phyloP scores from a whole-genome alignment of 140 eudicot species.

The Bidens hawaiensis region DNA sequence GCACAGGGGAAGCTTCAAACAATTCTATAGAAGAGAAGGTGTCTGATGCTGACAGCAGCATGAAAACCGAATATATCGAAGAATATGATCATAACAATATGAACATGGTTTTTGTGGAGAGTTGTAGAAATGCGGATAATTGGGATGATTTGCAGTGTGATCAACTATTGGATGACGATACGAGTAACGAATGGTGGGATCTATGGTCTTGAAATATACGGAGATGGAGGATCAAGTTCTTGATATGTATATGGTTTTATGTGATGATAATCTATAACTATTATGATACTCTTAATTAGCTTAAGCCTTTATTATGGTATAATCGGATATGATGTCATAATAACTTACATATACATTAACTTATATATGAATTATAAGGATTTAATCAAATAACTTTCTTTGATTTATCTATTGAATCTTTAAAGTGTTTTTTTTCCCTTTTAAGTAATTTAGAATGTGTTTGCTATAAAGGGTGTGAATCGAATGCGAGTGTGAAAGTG shows the following conservation, averaged over 20 bases:
- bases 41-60: conserved; percentile 39
- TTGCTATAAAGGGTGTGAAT: background rate
- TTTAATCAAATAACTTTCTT: background rate
- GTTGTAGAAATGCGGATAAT: conserved; percentile 27
- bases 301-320: too few species aligned
- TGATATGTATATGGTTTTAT: conserved; percentile 11
- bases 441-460: background rate
- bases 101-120: conserved; percentile 29
- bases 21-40: conserved; percentile 25
- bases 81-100: conserved; percentile 20
- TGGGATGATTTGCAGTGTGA: conserved; percentile 41
- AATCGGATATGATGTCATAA: background rate
- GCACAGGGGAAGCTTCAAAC: conserved; percentile 6
- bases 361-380: background rate
- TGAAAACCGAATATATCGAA: conserved; percentile 26
- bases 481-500: background rate
- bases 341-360: background rate
- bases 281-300: conserved; percentile 3
- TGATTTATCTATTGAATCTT: background rate
- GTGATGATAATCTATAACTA: conserved; percentile 12
- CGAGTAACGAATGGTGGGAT: conserved; percentile 53
- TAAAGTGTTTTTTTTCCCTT: too few species aligned
- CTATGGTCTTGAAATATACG: conserved; percentile 40
- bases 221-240: background rate
- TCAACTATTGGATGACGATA: conserved; percentile 28